A percentile compares a stretch with the other conserved stretches of the same genome.
phyloP scores from a whole-genome alignment of 371 early-diverging fungal species.

The Nematocida sp. region DNA sequence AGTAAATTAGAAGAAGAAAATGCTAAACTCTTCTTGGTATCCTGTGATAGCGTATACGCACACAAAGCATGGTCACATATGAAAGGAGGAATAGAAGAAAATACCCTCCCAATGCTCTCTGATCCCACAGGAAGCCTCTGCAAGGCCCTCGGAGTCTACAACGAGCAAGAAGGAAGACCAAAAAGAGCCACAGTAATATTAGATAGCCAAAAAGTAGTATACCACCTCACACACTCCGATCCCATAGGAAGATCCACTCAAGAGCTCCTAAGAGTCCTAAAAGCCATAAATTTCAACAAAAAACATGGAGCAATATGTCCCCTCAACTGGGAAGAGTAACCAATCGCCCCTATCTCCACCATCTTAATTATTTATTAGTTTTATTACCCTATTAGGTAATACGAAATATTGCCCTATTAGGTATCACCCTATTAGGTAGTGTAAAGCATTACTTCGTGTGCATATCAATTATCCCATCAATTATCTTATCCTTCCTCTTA shows the following conservation, averaged over 20 bases:
- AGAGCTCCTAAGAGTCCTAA: slow-evolving; percentile 82
- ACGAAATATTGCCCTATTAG: no score
- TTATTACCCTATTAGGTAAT: no score
- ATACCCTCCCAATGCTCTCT: slow-evolving; percentile 68
- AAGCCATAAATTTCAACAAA: slow-evolving; percentile 79
- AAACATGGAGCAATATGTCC: slow-evolving; percentile 70
- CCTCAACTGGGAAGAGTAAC: slow-evolving; percentile 58
- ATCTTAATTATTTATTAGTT: not conserved
- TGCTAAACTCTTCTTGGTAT: slow-evolving; percentile 74
- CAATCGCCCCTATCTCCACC: not conserved
- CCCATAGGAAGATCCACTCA: slow-evolving; percentile 86
- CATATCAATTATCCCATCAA: slow-evolving; percentile 58
- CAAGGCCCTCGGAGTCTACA: slow-evolving; percentile 74
- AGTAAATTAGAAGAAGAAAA: slow-evolving; percentile 74
- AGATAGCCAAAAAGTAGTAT: slow-evolving; percentile 75
- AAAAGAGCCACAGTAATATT: slow-evolving; percentile 79
- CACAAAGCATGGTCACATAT: slow-evolving; percentile 74
- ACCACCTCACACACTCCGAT: slow-evolving; percentile 73
- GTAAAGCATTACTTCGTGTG: no score
- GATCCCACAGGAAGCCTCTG: slow-evolving; percentile 79
- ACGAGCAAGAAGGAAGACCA: slow-evolving; percentile 69
- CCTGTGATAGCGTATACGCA: slow-evolving; percentile 73
- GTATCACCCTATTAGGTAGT: no score
- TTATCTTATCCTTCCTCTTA: slow-evolving; percentile 61
- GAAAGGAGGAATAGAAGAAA: slow-evolving; percentile 80